Conservation (phyloP, 805 yeast species). For the Jamesozyma lodderae region DNA sequence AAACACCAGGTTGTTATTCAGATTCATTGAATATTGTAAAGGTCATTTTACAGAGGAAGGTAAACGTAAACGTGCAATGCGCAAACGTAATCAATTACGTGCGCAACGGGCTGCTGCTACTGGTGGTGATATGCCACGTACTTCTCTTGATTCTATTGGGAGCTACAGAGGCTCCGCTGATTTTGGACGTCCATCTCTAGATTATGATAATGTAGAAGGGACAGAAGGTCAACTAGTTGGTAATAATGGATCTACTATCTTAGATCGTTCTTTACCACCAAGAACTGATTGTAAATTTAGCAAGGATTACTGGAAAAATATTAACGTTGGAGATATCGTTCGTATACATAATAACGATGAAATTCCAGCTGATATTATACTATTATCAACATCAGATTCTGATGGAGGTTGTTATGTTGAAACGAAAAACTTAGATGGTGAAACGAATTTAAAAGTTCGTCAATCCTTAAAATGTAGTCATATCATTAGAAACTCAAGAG, state of each 20-base stretch:
- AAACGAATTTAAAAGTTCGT: conserved; percentile 66
- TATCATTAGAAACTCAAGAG: conserved; percentile 39
- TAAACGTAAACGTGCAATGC: conserved; percentile 29
- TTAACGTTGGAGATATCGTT: conserved; percentile 64
- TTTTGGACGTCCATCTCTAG: conserved; percentile 30
- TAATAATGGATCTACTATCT: conserved; percentile 47
- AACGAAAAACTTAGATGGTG: conserved; percentile 77
- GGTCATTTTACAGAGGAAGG: conserved; percentile 31
- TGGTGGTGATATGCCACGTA: conserved; percentile 27
- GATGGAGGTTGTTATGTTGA: conserved; percentile 70
- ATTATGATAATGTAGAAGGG: conserved; percentile 43
- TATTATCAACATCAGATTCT: conserved; percentile 55
- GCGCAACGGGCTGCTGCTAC: conserved; percentile 19
- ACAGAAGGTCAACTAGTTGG: conserved; percentile 49
- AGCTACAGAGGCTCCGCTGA: conserved; percentile 27
- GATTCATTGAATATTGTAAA: conserved; percentile 20
- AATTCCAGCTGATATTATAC: conserved; percentile 65
- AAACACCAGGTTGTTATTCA: conserved; percentile 28
- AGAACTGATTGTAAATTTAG: conserved; percentile 29
- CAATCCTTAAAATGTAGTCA: conserved; percentile 60
- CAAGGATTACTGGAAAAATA: conserved; percentile 51
- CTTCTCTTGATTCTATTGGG: conserved; percentile 32
- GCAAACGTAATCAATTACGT: conserved; percentile 25
- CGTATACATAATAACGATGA: conserved; percentile 68
- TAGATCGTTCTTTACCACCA: conserved; percentile 46